phyloP scores from a whole-genome alignment of 2,329 filamentous ascomycete genomes.

The Diplodia intermedia region DNA sequence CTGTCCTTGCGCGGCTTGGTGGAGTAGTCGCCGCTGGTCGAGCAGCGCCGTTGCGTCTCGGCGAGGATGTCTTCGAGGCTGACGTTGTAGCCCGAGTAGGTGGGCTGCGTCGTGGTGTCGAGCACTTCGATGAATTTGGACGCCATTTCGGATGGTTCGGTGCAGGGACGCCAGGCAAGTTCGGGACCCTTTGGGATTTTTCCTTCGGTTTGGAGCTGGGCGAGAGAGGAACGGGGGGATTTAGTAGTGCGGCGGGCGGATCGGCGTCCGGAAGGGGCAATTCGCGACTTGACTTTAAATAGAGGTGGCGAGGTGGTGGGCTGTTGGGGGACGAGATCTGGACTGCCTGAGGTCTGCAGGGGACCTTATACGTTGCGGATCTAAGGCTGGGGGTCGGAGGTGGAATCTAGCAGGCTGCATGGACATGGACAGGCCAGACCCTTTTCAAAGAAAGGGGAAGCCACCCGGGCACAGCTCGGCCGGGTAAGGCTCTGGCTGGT shows the following conservation, averaged over 20 bases:
- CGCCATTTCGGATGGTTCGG: constrained; percentile 37
- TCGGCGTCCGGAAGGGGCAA: constrained; percentile 10
- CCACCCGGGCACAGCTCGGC: constrained; percentile 3
- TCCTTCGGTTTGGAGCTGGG: not conserved
- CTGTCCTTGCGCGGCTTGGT: constrained; percentile 26
- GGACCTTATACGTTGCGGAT: constrained; percentile 4
- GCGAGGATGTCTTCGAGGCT: constrained; percentile 50
- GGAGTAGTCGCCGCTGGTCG: constrained; percentile 21
- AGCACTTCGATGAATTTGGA: constrained; percentile 50
- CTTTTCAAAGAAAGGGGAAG: constrained; percentile 21
- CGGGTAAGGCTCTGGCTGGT: constrained; percentile 10
- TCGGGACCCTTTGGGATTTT: not conserved
- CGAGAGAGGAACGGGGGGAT: not conserved
- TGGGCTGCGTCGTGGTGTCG: constrained; percentile 43
- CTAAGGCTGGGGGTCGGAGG: constrained; percentile 3
- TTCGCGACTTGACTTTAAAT: constrained; percentile 13
- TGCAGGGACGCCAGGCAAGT: not conserved
- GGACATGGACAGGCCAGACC: constrained; percentile 13
- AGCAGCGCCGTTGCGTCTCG: constrained; percentile 45
- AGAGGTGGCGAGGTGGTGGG: not conserved
- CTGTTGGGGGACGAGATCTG: constrained; percentile 3
- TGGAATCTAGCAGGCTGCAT: not conserved
- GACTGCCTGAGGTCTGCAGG: constrained; percentile 27
- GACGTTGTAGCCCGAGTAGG: constrained; percentile 47
- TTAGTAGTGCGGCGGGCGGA: not conserved